phyloP scores from a whole-genome alignment of 352 stramenopile species.

The Phytophthora ramorum region DNA sequence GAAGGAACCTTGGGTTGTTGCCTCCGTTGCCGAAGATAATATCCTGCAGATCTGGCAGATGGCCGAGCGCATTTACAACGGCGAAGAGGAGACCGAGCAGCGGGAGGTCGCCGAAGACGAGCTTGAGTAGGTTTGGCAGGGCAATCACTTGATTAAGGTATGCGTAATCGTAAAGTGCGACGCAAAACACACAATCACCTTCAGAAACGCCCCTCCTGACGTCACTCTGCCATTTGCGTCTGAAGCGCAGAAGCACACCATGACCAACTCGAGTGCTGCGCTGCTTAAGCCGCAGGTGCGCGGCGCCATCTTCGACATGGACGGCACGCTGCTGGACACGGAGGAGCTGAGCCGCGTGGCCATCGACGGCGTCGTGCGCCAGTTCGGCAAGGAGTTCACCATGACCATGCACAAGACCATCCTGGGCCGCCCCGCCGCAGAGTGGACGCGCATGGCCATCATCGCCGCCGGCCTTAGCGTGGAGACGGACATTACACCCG shows the following conservation, averaged over 20 bases:
- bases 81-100: constrained; percentile 63
- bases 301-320: constrained; percentile 83
- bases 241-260: not conserved
- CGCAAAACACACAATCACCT: constrained; percentile 14
- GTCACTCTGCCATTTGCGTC: constrained; percentile 26
- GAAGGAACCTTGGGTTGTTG: constrained; percentile 96
- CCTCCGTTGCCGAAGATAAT: constrained; percentile 98
- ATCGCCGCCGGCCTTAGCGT: constrained; percentile 34
- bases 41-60: constrained; percentile 99
- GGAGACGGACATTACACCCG: constrained; percentile 49
- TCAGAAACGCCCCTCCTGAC: constrained; percentile 22
- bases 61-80: constrained; percentile 98
- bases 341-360: constrained; percentile 73
- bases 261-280: constrained; percentile 17
- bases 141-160: constrained; percentile 7
- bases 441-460: constrained; percentile 84
- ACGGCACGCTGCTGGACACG: constrained; percentile 85
- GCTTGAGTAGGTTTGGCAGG: constrained; percentile 51
- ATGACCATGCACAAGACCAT: constrained; percentile 78
- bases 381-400: constrained; percentile 68
- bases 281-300: constrained; percentile 31
- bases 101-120: constrained; percentile 73
- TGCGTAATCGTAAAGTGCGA: constrained; percentile 7
- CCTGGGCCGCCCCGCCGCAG: constrained; percentile 63
- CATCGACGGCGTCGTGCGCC: constrained; percentile 59